Evolutionary conservation across 805 yeast genomes (phyloP).

Genomic region (Wickerhamomyces canadensis): DNA sequence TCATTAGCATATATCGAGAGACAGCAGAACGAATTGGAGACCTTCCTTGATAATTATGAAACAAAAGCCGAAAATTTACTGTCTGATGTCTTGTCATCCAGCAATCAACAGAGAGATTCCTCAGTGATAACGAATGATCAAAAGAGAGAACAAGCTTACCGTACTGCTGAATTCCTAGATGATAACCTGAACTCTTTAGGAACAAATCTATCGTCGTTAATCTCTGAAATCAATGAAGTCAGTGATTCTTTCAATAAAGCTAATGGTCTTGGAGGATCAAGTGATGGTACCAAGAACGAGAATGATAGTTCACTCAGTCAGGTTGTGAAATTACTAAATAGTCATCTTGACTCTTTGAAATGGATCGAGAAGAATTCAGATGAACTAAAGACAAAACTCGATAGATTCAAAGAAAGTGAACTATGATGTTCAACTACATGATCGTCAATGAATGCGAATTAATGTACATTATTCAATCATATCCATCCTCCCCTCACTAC

Average conservation of each 20-base stretch:
- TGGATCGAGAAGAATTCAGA: slow-evolving; percentile 77
- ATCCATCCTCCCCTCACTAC: no score
- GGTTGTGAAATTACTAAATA: slow-evolving; percentile 74
- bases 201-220: slow-evolving; percentile 65
- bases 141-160: slow-evolving; percentile 85
- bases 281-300: slow-evolving; percentile 28
- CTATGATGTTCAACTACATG: slow-evolving; percentile 6
- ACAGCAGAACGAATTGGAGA: slow-evolving; percentile 89
- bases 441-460: not conserved
- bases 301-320: slow-evolving; percentile 52
- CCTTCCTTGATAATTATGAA: slow-evolving; percentile 77
- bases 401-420: slow-evolving; percentile 22
- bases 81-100: slow-evolving; percentile 31
- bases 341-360: slow-evolving; percentile 84
- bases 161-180: slow-evolving; percentile 78
- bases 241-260: slow-evolving; percentile 74
- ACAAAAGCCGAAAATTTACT: slow-evolving; percentile 30
- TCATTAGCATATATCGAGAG: slow-evolving; percentile 78
- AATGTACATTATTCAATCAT: slow-evolving; percentile 1
- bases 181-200: slow-evolving; percentile 77
- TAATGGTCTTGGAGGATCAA: slow-evolving; percentile 31
- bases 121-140: slow-evolving; percentile 61
- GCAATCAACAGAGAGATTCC: slow-evolving; percentile 21
- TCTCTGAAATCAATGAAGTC: slow-evolving; percentile 77
- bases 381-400: slow-evolving; percentile 61